Evolutionary conservation across 163 green algal genomes (phyloP), one percentile per base, ranked within the genome.

Genomic region (Scenedesmus sp.): DNA sequence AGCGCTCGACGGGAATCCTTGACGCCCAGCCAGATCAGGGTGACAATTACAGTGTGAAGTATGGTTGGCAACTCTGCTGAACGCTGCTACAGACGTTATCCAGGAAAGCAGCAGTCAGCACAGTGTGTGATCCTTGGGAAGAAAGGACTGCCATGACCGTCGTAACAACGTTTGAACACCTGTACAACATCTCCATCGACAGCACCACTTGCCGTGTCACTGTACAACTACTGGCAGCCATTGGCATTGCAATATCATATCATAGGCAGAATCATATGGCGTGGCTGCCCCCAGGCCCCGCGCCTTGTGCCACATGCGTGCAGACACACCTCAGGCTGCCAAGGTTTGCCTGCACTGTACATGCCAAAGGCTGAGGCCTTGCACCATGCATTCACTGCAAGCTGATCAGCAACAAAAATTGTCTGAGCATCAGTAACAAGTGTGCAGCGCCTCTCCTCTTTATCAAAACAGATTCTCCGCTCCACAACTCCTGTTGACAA

Each of bases 21-120:
- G 70, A 79, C 23, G 20, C 4, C 23, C 70, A 46, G 70, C 70
- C 23, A 79, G 23, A 79, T 79, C 70, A 79, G 16, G 4, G 70
- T 79, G 70, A 23, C 70, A 79, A 79, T 23, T 79, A 79, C 70
- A 79, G 70, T 79, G 70, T 23, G 23, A 79, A 79, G 70, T 79
- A 4, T 79, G 5, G 70, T 1, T 0, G 6, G 23, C 20, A 18
- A 52, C 70, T 79, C 70, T 79, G 70, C 23, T 79, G 10, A 52
- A 15, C 4, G 23, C 70, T 2, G 23, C 20, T 76, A 2, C 10
- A 7, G 34, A 46, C 34, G 34, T 46, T 46, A 46, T 46, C 34
- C 34, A 46, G 34, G 0, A 9, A 13, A 34, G 46, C 7, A 34
- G 66, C 15, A 34, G 3, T 34, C 2, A 1, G 1, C 4, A 18